Evolutionary conservation across 345 rosid species (phyloP), one percentile per base, ranked within the genome.

Genomic region (Capsella bursapastoris): DNA sequence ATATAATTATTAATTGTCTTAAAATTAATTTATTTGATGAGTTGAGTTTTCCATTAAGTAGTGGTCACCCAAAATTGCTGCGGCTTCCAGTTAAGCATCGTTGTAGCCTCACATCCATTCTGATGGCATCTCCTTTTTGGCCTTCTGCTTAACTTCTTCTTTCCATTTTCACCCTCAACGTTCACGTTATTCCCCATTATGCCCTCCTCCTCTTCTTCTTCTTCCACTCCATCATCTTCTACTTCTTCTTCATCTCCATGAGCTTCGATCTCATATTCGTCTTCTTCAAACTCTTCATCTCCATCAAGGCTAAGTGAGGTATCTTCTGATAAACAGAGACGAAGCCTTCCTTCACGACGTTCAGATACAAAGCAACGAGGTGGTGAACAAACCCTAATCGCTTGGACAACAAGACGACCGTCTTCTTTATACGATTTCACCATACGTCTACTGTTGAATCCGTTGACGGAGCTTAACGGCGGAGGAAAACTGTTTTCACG

Each of bases 321-420:
- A 13, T 59, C 48, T 41, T 57, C 51, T 9, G 77, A 22, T 43
- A 89, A 56, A 67, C 79, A 68, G 68, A 95, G 80, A 78, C 83
- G 80, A 52, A 95, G 95, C 79, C 93, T 83, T 50, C 99, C 97
- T 1, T 82, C 72, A 59, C 82, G 66, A 59, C 97, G 84, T 70
- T 95, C 92, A 35, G 87, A 85, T 6, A 81, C 85, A 78, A 95
- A 87, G 51, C 48, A 70, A 31, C 71, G 31, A 34, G n/a, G 71
- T 14, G 52, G 55, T 40, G 84, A 61, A 35, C 84, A 81, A 52
- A 74, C 79, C 43, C 52, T 57, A 35, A 83, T 87, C 1, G 91
- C 97, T 78, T 81, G 66, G 60, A 95, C 72, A 41, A 95, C 71
- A 56, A 92, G 82, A 64, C 99, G 83, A 35, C 97, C 99, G 7